phyloP scores from a whole-genome alignment of 2,329 filamentous ascomycete species.

The Sporothrix euskadiensis region DNA sequence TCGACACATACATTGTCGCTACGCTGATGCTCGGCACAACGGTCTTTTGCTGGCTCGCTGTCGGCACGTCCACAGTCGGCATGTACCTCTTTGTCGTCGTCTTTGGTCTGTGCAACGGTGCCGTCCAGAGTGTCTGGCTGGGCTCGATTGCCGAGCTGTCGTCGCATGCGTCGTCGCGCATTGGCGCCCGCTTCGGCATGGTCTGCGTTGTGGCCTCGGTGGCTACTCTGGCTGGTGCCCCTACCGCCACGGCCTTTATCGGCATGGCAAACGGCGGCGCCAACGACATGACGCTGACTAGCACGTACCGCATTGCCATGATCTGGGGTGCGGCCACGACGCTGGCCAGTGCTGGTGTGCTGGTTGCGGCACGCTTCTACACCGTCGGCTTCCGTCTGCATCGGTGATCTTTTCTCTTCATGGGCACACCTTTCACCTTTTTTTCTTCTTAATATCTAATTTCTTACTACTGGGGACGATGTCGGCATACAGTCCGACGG shows the following conservation, averaged over 20 bases:
- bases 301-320: conserved; percentile 31
- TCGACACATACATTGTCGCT: conserved; percentile 53
- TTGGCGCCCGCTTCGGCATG: conserved; percentile 49
- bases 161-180: conserved; percentile 35
- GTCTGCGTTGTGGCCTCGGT: conserved; percentile 44
- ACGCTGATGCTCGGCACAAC: conserved; percentile 46
- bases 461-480: background rate
- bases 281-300: conserved; percentile 17
- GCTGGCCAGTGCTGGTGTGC: conserved; percentile 26
- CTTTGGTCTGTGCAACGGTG: conserved; percentile 49
- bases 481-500: conserved; percentile 2
- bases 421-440: background rate
- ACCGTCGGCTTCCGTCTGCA: conserved; percentile 28
- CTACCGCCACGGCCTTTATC: conserved; percentile 35
- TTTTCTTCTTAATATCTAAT: background rate
- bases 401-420: background rate
- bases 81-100: conserved; percentile 50
- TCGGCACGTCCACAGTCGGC: conserved; percentile 42
- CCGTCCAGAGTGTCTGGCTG: conserved; percentile 42
- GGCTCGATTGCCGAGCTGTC: conserved; percentile 44
- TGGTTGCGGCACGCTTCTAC: conserved; percentile 24
- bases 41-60: conserved; percentile 51
- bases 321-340: conserved; percentile 32
- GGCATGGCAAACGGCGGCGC: conserved; percentile 17
- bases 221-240: conserved; percentile 47